Percentiles rank a stretch among this genome's conserved stretches.
Conservation (phyloP, 2,329 filamentous ascomycete species). For the Magnaporthiopsis rhizophila region DNA sequence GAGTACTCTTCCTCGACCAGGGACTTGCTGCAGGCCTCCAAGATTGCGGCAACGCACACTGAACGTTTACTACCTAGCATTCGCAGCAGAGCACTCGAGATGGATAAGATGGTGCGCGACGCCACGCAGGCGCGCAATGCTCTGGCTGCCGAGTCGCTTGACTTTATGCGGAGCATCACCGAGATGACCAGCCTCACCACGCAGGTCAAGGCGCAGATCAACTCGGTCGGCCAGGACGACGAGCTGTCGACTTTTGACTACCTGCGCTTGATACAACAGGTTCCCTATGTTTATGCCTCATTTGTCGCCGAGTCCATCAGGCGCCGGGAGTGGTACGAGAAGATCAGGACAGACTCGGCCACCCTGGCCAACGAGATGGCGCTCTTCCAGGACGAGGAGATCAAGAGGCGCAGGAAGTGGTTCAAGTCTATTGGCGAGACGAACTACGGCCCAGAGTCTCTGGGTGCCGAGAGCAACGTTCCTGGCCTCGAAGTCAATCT, state of each 20-base stretch:
- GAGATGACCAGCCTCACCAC: slow-evolving; percentile 69
- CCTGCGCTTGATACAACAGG: slow-evolving; percentile 68
- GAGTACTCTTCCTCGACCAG: slow-evolving; percentile 56
- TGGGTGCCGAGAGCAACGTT: slow-evolving; percentile 55
- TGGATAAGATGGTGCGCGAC: slow-evolving; percentile 52
- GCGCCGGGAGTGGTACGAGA: slow-evolving; percentile 84
- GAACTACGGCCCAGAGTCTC: slow-evolving; percentile 57
- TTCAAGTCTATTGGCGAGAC: slow-evolving; percentile 68
- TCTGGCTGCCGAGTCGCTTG: slow-evolving; percentile 56
- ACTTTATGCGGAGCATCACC: slow-evolving; percentile 76
- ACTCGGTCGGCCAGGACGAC: slow-evolving; percentile 63
- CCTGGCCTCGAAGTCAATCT: slow-evolving; percentile 80
- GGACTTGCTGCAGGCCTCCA: slow-evolving; percentile 53
- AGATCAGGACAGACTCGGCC: slow-evolving; percentile 79
- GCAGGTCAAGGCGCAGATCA: slow-evolving; percentile 64
- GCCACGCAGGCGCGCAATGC: slow-evolving; percentile 60
- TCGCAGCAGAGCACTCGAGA: slow-evolving; percentile 47
- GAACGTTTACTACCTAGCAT: slow-evolving; percentile 53
- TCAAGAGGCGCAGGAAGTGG: slow-evolving; percentile 84
- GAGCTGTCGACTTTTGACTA: slow-evolving; percentile 75
- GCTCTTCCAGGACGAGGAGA: slow-evolving; percentile 84
- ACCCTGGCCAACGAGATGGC: slow-evolving; percentile 90
- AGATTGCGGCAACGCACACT: slow-evolving; percentile 55
- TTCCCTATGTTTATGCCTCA: slow-evolving; percentile 85
- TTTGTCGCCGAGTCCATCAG: slow-evolving; percentile 79